These are phyloP conservation scores for Irpex sp. DNA, from an alignment of 1,284 basidiomycete genomes.

Conservation along the genomic window DNA sequence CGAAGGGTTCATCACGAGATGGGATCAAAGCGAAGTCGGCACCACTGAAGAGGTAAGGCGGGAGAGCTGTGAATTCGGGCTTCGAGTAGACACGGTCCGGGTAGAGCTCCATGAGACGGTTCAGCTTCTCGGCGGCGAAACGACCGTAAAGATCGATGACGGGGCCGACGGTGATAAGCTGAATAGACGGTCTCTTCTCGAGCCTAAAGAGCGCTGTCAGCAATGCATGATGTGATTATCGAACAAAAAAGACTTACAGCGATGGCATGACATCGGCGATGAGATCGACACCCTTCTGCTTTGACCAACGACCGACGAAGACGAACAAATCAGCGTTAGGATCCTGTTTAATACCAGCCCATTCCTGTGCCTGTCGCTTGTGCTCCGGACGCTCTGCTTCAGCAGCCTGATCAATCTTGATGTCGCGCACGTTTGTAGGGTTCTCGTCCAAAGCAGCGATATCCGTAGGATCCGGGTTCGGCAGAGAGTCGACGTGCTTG, in stretches of 20 bases:
- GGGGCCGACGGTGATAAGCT: conserved; percentile 85
- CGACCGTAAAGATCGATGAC: conserved; percentile 93
- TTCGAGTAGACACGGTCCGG: conserved; percentile 91
- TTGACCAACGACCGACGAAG: conserved; percentile 95
- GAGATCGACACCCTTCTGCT: conserved; percentile 93
- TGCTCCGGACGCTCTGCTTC: conserved; percentile 85
- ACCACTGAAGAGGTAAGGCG: conserved; percentile 88
- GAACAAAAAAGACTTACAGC: conserved; percentile 46
- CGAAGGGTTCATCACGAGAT: conserved; percentile 92
- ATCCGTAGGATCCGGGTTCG: conserved; percentile 91
- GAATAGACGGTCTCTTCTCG: conserved; percentile 82
- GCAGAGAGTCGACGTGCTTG: conserved; percentile 90
- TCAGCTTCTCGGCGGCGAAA: conserved; percentile 90
- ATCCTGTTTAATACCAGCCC: conserved; percentile 89
- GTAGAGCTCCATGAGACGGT: conserved; percentile 90
- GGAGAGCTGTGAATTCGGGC: conserved; percentile 91
- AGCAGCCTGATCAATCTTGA: conserved; percentile 76
- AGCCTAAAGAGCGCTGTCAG: conserved; percentile 41
- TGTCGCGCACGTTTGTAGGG: conserved; percentile 66
- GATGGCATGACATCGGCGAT: conserved; percentile 93
- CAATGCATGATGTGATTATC: neutral
- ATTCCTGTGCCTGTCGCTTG: conserved; percentile 90
- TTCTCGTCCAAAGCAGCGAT: conserved; percentile 87
- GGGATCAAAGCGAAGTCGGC: conserved; percentile 94
- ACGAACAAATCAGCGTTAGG: conserved; percentile 87